Percentiles rank a stretch among this genome's conserved stretches.
Conservation (phyloP, 2,329 filamentous ascomycete species). For the Sporothrix humicola region DNA sequence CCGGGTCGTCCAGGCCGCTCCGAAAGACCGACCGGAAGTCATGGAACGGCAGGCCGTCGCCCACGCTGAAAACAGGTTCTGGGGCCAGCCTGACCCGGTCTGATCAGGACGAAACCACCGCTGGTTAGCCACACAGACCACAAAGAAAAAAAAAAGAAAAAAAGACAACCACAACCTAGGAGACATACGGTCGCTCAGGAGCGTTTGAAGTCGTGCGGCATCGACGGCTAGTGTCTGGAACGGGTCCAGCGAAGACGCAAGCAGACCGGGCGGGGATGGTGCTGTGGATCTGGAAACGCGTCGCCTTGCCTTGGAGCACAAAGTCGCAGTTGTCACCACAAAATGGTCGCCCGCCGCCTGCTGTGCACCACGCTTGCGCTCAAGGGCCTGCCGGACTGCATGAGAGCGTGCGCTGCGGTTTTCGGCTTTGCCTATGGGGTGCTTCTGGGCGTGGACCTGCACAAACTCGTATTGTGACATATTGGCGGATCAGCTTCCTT, state of each 20-base stretch:
- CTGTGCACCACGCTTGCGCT: constrained; percentile 8
- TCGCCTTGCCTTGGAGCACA: too few relatives aligned
- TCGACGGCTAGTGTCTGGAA: constrained; percentile 9
- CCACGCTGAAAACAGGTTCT: constrained; percentile 2
- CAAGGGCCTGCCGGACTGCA: neutral
- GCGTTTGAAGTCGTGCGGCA: neutral
- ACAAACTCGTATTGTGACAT: constrained; percentile 8
- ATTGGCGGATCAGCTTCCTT: constrained; percentile 6
- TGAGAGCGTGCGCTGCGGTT: neutral
- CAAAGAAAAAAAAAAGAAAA: too few relatives aligned
- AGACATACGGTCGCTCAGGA: constrained; percentile 5
- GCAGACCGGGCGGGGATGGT: neutral
- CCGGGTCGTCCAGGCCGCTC: neutral
- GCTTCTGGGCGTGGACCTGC: constrained; percentile 5
- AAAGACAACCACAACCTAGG: too few relatives aligned
- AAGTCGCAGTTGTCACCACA: neutral
- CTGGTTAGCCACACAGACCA: too few relatives aligned
- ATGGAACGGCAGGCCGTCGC: constrained; percentile 8
- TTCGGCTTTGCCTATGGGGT: neutral
- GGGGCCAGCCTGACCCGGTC: neutral
- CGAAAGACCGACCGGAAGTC: constrained; percentile 5
- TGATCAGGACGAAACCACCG: too few relatives aligned
- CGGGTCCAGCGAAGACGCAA: constrained; percentile 1
- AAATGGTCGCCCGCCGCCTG: neutral
- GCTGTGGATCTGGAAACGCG: too few relatives aligned